Base-by-base conservation (phyloP, 495 filamentous ascomycete species). In the Aspergillus leporis region DNA sequence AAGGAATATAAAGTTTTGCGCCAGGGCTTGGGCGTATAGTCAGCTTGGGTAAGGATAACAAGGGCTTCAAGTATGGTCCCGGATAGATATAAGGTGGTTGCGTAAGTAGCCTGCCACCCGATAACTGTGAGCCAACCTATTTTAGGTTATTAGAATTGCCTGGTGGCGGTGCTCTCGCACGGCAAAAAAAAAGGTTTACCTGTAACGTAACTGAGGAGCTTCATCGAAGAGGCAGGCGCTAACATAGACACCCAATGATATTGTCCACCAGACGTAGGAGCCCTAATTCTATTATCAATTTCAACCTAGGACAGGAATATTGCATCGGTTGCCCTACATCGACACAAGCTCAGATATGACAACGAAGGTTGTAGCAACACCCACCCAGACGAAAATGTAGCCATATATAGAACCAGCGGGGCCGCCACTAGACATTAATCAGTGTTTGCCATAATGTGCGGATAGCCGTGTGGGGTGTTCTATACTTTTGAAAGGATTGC, bases 161-260 rank as follows among this genome's bases (percentile, higher is more conserved):
- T n/a, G n/a, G n/a, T n/a, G n/a, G n/a, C n/a, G n/a, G n/a, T n/a
- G n/a, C n/a, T n/a, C n/a, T n/a, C 4, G 14, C 45, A 31, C 3
- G 23, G 36, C 3, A 36, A 51, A 13, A 25, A 9, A 18, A 25
- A 10, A 50, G 31, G 48, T 65, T 19, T 66, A 71, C 81, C 81
- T 43, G 77, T 78, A 13, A 82, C 54, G 56, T 81, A 83, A 48
- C 77, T 80, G n/a, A 79, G 51, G 41, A 82, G 72, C 45, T 75
- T 74, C 55, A 73, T 70, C 22, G 55, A 51, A 7, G 57, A 63
- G n/a, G 50, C 61, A 3, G 80, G 74, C 0, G 81, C 78, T n/a
- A 83, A 63, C 70, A 81, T 79, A 0, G 77, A 77, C 8, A 73
- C 73, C 81, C 81, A 83, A 56, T 83, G 79, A 51, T 83, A 83